Evolutionary conservation across 495 filamentous ascomycete genomes (phyloP), one percentile per base, ranked within the genome.

Genomic region (Letharia lupina): DNA sequence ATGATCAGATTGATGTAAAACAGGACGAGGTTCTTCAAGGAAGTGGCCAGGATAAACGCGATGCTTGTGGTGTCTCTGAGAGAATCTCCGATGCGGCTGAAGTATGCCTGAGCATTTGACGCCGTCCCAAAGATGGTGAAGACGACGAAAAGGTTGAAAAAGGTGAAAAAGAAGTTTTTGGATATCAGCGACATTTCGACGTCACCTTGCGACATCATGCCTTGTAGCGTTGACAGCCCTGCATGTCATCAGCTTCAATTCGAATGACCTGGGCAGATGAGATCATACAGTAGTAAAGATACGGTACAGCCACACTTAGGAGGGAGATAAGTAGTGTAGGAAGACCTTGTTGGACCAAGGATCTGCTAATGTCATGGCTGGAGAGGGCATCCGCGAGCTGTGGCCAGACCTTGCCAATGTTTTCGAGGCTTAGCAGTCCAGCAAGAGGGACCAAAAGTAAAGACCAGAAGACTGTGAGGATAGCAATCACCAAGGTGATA

Each of bases 91-190:
- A 97, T 80, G 45, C 84, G 82, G 59, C 87, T 76, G 76, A 85
- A 85, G 71, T 94, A 88, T 40, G 48, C 56, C n/a, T 42, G 82
- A 66, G 88, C 85, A 39, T 78, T 80, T n/a, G 83, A 83, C 10
- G 88, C 91, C 40, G 92, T 91, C 60, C 93, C 91, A 56, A 96
- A 89, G 37, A 95, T 85, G 4, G 94, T 96, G 73, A 97, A 97
- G 56, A 97, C 82, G 62, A 98, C 80, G 78, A 99, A 99, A 33
- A 97, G 86, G 77, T 99, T 99, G 84, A 98, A 97, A 79, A 99
- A 99, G 42, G 89, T 91, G 76, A 98, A 99, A 82, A 97, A 97
- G 77, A 97, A 99, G 73, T 97, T 99, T 80, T 99, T 99, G 65
- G 91, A 96, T 73, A 98, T 92, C 50, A 91, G 80, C 11, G 93